phyloP scores from a whole-genome alignment of 2,329 filamentous ascomycete species.

The Exophiala sideris region DNA sequence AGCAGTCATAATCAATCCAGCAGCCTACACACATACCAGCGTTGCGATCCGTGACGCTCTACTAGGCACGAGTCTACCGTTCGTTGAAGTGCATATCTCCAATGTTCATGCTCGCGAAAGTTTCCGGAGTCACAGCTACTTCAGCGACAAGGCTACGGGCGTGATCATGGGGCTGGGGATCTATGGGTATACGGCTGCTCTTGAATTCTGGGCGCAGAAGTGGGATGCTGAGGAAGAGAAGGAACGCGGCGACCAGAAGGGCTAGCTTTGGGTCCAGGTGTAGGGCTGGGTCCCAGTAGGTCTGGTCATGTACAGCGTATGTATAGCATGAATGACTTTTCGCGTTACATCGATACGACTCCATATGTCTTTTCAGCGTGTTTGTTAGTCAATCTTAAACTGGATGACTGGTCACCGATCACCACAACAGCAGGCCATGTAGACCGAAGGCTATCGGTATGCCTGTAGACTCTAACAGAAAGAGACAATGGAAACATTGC shows the following conservation, averaged over 20 bases:
- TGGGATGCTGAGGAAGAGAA: constrained; percentile 28
- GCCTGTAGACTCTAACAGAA: too few species aligned
- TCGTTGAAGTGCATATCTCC: constrained; percentile 72
- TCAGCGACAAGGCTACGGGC: constrained; percentile 71
- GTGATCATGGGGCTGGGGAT: constrained; percentile 68
- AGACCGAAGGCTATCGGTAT: too few species aligned
- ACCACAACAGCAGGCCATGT: too few species aligned
- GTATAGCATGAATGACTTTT: too few species aligned
- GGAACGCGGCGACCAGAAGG: background rate
- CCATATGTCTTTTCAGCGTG: too few species aligned
- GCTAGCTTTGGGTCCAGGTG: too few species aligned
- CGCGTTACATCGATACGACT: too few species aligned
- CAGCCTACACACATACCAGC: constrained; percentile 71
- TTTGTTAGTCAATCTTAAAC: too few species aligned
- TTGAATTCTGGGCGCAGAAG: constrained; percentile 50
- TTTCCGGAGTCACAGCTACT: constrained; percentile 67
- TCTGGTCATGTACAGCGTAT: too few species aligned
- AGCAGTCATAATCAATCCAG: constrained; percentile 66
- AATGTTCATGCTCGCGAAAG: constrained; percentile 71
- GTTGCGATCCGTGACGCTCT: constrained; percentile 74
- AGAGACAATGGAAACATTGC: too few species aligned
- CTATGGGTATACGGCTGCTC: constrained; percentile 59
- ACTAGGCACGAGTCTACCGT: constrained; percentile 65
- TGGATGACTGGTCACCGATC: too few species aligned
- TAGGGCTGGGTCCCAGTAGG: too few species aligned